A percentile compares a stretch with the other conserved stretches of the same genome.
Evolutionary conservation across 495 filamentous ascomycete species (phyloP).

Genomic region (Penicillium desertorum): DNA sequence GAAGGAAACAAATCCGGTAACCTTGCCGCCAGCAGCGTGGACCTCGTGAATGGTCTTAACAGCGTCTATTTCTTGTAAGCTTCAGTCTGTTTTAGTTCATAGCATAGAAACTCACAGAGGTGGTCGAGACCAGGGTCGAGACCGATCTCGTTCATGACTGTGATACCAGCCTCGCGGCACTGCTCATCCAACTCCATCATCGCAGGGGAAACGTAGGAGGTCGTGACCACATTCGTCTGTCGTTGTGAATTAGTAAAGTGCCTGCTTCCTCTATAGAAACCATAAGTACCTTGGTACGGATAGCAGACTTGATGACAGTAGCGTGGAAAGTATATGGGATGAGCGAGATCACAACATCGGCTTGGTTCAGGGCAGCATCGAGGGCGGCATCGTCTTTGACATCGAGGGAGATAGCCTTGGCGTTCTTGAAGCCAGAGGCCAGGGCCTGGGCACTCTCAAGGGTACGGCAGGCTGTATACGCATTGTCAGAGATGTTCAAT

Average conservation of each 20-base stretch:
- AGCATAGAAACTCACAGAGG: slow-evolving; percentile 19
- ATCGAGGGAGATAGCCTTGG: slow-evolving; percentile 76
- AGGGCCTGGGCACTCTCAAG: slow-evolving; percentile 74
- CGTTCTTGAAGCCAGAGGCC: slow-evolving; percentile 65
- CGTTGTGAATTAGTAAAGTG: neutral
- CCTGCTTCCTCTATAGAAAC: neutral
- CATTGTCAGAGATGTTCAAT: neutral
- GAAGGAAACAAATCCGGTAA: slow-evolving; percentile 79
- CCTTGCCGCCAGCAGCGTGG: slow-evolving; percentile 81
- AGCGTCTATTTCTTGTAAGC: slow-evolving; percentile 63
- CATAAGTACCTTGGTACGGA: slow-evolving; percentile 61
- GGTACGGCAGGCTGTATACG: slow-evolving; percentile 73
- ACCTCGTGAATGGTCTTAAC: slow-evolving; percentile 82
- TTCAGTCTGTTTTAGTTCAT: neutral
- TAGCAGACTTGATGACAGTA: slow-evolving; percentile 88
- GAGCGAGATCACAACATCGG: slow-evolving; percentile 76
- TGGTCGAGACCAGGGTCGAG: slow-evolving; percentile 46
- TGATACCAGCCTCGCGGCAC: slow-evolving; percentile 89
- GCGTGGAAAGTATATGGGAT: slow-evolving; percentile 96
- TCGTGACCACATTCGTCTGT: slow-evolving; percentile 88
- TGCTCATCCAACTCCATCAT: slow-evolving; percentile 85
- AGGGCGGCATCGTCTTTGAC: slow-evolving; percentile 71
- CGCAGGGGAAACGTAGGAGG: slow-evolving; percentile 88
- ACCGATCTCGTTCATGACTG: slow-evolving; percentile 98
- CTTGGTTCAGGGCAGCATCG: slow-evolving; percentile 72